These are phyloP conservation scores for Ramaria sp. DNA, from an alignment of 768 basidiomycete species.

Conservation along the genomic window DNA sequence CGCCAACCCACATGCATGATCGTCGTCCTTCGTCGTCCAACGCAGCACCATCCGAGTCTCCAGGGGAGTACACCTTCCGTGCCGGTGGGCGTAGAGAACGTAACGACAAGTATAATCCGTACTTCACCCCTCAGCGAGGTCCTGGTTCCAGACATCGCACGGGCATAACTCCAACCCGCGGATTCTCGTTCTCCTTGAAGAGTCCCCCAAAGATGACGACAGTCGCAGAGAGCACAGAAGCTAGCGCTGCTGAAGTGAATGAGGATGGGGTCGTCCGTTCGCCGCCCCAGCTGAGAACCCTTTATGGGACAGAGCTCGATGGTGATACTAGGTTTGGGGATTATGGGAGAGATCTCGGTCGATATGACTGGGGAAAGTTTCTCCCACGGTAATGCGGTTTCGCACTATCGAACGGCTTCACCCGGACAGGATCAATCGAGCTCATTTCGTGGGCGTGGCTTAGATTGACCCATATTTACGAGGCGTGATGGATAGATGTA, in stretches of 20 bases:
- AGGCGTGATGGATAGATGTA: no score
- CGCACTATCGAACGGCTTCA: no score
- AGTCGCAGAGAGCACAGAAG: neutral
- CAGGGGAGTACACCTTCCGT: neutral
- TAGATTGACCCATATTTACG: no score
- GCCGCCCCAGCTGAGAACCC: conserved; percentile 32
- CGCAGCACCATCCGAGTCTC: neutral
- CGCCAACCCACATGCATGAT: neutral
- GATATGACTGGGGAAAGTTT: neutral
- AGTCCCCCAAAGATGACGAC: neutral
- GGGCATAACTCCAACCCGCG: neutral
- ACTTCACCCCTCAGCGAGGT: conserved; percentile 4
- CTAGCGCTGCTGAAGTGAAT: neutral
- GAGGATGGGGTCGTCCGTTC: neutral
- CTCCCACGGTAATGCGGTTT: no score
- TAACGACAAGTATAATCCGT: conserved; percentile 4
- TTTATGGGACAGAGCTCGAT: conserved; percentile 82
- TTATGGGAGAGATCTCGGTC: conserved; percentile 50
- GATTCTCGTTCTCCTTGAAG: neutral
- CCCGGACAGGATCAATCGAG: no score
- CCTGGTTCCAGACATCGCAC: neutral
- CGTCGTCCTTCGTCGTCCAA: neutral
- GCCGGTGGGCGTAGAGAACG: neutral
- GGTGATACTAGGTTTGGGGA: conserved; percentile 76
- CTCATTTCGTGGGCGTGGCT: no score